Conservation (phyloP, 108 stramenopile genomes). For the Pseudonitzschia pungens region DNA sequence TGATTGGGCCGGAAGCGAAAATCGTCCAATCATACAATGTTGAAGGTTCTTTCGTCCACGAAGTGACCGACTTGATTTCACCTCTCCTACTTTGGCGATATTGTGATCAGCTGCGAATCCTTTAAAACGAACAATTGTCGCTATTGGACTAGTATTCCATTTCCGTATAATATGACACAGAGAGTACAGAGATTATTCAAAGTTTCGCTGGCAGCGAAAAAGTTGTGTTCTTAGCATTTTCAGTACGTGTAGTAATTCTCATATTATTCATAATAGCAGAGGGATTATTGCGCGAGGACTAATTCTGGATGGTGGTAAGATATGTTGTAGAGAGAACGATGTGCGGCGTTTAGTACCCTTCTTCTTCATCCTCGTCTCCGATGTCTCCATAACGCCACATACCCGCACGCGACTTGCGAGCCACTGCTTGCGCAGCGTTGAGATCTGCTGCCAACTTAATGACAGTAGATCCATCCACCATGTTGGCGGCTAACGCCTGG, state of each 20-base stretch:
- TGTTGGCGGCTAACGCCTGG: constrained; percentile 45
- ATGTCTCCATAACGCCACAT: constrained; percentile 94
- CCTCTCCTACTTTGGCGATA: constrained; percentile 76
- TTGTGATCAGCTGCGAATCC: constrained; percentile 72
- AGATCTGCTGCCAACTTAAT: constrained; percentile 62
- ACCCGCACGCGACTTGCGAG: constrained; percentile 72
- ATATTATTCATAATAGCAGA: background rate
- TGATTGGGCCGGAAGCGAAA: constrained; percentile 53
- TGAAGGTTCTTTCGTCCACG: constrained; percentile 60
- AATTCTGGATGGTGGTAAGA: background rate
- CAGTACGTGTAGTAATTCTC: too few relatives aligned
- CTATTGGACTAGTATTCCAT: too few relatives aligned
- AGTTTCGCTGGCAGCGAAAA: too few relatives aligned
- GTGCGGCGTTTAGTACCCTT: background rate
- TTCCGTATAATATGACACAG: too few relatives aligned
- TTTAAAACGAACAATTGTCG: too few relatives aligned
- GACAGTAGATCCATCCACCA: constrained; percentile 56
- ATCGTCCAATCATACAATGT: constrained; percentile 55
- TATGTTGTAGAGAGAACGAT: background rate
- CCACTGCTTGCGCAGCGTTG: constrained; percentile 64
- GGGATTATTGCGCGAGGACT: background rate
- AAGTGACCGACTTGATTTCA: constrained; percentile 68
- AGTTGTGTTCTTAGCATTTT: too few relatives aligned
- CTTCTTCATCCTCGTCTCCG: constrained; percentile 84
- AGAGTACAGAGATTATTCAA: too few relatives aligned